Percentiles rank a stretch among this genome's conserved stretches.
Conservation (phyloP, 306 rosid species). For the Purshia tridentata region DNA sequence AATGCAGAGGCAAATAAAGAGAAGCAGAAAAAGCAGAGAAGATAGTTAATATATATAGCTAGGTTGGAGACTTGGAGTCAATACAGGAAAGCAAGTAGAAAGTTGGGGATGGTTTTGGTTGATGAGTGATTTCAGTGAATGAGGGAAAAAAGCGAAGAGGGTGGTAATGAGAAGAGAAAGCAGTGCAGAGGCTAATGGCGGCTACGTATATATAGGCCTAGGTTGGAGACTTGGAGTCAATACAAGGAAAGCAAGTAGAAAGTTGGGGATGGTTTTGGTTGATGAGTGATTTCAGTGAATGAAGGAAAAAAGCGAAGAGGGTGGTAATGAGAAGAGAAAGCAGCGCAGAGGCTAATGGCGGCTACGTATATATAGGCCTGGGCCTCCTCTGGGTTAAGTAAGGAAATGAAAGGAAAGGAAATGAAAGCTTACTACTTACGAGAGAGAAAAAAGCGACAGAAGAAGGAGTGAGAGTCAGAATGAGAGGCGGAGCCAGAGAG, state of each 20-base stretch:
- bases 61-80: background rate
- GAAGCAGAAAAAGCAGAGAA: background rate
- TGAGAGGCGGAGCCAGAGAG: background rate
- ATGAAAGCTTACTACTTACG: too few species aligned
- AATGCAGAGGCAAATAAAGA: slow-evolving; percentile 1
- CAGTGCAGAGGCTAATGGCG: slow-evolving; percentile 7
- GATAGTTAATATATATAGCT: background rate
- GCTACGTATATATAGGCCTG: background rate
- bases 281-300: background rate
- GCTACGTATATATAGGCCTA: background rate
- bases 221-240: slow-evolving; percentile 1
- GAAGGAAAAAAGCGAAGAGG: background rate
- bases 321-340: too few species aligned
- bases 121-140: background rate
- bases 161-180: too few species aligned
- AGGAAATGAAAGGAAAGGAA: background rate
- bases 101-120: background rate
- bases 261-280: background rate
- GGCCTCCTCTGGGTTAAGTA: background rate
- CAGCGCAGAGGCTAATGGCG: slow-evolving; percentile 6
- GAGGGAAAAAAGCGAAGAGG: background rate
- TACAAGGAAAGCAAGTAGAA: background rate
- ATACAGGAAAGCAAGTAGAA: background rate
- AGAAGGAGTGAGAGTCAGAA: background rate
- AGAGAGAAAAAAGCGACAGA: too few species aligned